phyloP scores from a whole-genome alignment of 495 filamentous ascomycete genomes.

The Penicillium taxi region DNA sequence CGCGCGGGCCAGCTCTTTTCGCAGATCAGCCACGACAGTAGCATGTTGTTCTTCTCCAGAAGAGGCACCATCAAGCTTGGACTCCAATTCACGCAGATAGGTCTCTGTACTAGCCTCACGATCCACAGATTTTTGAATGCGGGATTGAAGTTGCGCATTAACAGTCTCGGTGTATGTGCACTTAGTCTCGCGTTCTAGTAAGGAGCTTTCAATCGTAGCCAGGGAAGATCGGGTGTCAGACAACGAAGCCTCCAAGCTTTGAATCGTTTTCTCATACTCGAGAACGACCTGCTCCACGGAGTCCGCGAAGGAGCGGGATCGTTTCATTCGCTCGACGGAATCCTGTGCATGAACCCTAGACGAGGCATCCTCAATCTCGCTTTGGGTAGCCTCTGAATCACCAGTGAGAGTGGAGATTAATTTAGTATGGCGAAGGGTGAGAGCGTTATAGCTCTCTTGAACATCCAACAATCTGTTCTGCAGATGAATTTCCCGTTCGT shows the following conservation, averaged over 20 bases:
- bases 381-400: conserved; percentile 54
- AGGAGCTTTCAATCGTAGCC: conserved; percentile 69
- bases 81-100: conserved; percentile 86
- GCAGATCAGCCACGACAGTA: conserved; percentile 74
- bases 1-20: conserved; percentile 82
- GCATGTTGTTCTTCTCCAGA: conserved; percentile 89
- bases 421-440: conserved; percentile 87
- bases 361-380: conserved; percentile 52
- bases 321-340: conserved; percentile 81
- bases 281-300: conserved; percentile 93
- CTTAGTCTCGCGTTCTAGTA: conserved; percentile 89
- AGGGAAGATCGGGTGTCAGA: conserved; percentile 82
- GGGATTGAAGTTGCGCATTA: conserved; percentile 78
- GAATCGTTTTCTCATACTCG: conserved; percentile 98
- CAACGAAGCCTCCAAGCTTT: conserved; percentile 83
- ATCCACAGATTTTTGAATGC: conserved; percentile 82
- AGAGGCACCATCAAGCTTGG: conserved; percentile 79
- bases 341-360: conserved; percentile 61
- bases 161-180: conserved; percentile 87
- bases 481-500: conserved; percentile 79
- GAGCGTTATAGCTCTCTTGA: conserved; percentile 88
- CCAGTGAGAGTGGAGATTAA: conserved; percentile 90
- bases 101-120: conserved; percentile 82
- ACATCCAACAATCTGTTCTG: conserved; percentile 90
- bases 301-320: conserved; percentile 89